Conservation (phyloP, 257 asterid species). For the Thymus quinquecostatus region DNA sequence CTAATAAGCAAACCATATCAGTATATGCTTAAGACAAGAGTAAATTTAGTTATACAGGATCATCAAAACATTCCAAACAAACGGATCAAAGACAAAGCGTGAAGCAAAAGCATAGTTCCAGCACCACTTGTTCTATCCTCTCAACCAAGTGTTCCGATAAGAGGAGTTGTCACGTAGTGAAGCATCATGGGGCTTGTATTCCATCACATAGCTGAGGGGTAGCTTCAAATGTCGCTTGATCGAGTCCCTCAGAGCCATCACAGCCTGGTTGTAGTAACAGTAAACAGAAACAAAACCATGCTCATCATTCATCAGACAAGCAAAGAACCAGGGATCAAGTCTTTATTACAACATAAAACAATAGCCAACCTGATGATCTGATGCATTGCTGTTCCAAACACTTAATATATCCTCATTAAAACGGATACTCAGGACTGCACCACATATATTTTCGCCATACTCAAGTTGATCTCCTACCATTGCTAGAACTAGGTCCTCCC, state of each 20-base stretch:
- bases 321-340: neutral
- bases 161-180: constrained; percentile 95
- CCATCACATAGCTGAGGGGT: constrained; percentile 89
- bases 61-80: constrained; percentile 19
- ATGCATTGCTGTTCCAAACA: constrained; percentile 96
- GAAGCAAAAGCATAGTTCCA: neutral
- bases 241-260: constrained; percentile 90
- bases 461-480: constrained; percentile 93
- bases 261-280: constrained; percentile 55
- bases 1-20: neutral
- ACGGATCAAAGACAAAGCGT: neutral
- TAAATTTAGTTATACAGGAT: constrained; percentile 5
- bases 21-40: neutral
- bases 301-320: neutral
- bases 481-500: constrained; percentile 99
- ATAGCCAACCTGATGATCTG: constrained; percentile 82
- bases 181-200: constrained; percentile 95
- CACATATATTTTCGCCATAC: constrained; percentile 84
- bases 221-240: constrained; percentile 90
- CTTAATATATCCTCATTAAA: constrained; percentile 96
- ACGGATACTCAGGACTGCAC: constrained; percentile 92
- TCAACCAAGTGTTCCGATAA: constrained; percentile 94
- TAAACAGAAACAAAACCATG: constrained; percentile 1
- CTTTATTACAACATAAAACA: neutral
- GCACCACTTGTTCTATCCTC: constrained; percentile 52